phyloP scores from a whole-genome alignment of 805 yeast genomes.

The Komagataella pastoris region DNA sequence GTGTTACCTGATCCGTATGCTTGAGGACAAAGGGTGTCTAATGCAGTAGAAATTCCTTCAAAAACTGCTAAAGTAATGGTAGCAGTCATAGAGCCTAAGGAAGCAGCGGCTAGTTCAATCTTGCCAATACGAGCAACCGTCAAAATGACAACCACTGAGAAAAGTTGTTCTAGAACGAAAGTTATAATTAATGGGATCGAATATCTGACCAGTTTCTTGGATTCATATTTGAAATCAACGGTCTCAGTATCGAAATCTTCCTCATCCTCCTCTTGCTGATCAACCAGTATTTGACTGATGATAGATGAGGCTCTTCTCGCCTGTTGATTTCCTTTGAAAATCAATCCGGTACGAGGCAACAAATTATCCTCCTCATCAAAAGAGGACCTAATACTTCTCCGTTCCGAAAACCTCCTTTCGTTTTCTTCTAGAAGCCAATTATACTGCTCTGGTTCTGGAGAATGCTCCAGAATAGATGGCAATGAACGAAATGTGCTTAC shows the following conservation, averaged over 20 bases:
- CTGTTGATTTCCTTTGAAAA: constrained; percentile 10
- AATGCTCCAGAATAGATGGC: constrained; percentile 20
- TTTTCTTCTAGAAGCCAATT: constrained; percentile 24
- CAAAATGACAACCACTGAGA: constrained; percentile 66
- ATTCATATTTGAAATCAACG: constrained; percentile 14
- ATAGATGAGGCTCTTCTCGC: background rate
- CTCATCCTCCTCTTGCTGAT: constrained; percentile 7
- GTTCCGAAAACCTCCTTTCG: constrained; percentile 15
- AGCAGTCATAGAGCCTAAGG: constrained; percentile 69
- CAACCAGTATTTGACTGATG: constrained; percentile 2
- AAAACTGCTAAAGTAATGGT: constrained; percentile 61
- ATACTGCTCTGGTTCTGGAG: constrained; percentile 17
- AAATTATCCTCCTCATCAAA: constrained; percentile 9
- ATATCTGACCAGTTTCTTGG: constrained; percentile 21
- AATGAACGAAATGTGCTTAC: constrained; percentile 20
- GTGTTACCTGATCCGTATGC: constrained; percentile 60
- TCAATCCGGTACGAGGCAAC: constrained; percentile 11
- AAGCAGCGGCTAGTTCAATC: constrained; percentile 62
- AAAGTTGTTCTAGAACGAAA: constrained; percentile 55
- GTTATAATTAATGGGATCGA: constrained; percentile 51
- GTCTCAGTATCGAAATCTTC: constrained; percentile 19
- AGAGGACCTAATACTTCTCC: constrained; percentile 11
- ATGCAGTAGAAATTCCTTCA: constrained; percentile 64
- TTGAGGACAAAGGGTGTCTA: constrained; percentile 72
- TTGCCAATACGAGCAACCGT: constrained; percentile 69